Conservation (phyloP, 352 stramenopile genomes). For the Chrysophaeum taylorii region DNA sequence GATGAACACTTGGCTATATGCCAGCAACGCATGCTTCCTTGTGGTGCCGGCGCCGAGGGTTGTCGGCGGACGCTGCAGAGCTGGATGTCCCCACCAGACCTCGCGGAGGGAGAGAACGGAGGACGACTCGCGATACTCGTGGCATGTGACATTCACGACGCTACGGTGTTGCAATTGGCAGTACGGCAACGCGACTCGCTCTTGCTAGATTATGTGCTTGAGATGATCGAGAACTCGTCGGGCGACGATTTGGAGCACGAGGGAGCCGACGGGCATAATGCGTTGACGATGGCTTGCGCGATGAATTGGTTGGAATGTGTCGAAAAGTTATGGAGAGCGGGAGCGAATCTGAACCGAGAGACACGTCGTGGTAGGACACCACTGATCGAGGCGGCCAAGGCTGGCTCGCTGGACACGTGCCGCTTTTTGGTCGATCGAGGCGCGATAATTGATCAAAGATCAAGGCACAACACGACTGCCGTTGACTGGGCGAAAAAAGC, state of each 20-base stretch:
- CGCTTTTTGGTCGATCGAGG: slow-evolving; percentile 7
- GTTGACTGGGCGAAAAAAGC: background rate
- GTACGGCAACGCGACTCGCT: background rate
- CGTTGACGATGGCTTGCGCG: slow-evolving; percentile 1
- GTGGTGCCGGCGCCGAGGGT: slow-evolving; percentile 18
- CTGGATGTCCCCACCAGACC: slow-evolving; percentile 2
- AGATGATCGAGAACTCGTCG: background rate
- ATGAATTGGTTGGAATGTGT: background rate
- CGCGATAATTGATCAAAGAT: slow-evolving; percentile 2
- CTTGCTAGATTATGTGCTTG: slow-evolving; percentile 11
- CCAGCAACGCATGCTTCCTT: background rate
- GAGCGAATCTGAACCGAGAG: slow-evolving; percentile 10
- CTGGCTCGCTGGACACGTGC: background rate
- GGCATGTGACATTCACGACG: slow-evolving; percentile 21
- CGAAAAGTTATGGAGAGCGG: slow-evolving; percentile 7
- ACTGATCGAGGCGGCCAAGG: slow-evolving; percentile 21
- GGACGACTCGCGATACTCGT: slow-evolving; percentile 7
- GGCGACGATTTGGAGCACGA: background rate
- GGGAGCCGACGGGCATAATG: slow-evolving; percentile 13
- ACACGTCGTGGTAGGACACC: slow-evolving; percentile 15
- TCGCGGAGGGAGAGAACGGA: background rate
- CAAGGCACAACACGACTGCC: background rate
- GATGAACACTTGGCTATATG: slow-evolving; percentile 14
- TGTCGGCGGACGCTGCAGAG: slow-evolving; percentile 8
- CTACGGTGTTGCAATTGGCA: slow-evolving; percentile 12